These are phyloP conservation scores for Helminthosporium solani DNA, from an alignment of 2,329 filamentous ascomycete genomes.

Conservation along the genomic window DNA sequence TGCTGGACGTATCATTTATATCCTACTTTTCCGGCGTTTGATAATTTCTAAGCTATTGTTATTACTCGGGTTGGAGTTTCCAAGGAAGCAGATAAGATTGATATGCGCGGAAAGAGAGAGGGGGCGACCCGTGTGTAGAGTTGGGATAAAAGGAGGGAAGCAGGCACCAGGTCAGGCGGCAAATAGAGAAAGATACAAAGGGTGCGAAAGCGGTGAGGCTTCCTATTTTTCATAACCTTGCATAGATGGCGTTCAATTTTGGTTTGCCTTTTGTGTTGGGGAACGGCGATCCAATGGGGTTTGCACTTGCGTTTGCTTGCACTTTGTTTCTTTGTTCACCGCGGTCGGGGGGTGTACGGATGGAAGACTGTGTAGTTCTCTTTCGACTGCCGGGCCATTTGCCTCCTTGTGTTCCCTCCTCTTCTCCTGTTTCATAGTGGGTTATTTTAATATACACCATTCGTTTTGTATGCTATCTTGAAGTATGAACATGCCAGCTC, in stretches of 20 bases:
- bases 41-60: background rate
- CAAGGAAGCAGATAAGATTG: background rate
- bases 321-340: background rate
- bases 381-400: background rate
- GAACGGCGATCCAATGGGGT: background rate
- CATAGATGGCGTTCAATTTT: background rate
- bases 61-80: background rate
- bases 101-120: background rate
- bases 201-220: background rate
- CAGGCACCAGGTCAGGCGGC: too few relatives aligned
- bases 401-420: background rate
- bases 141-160: too few relatives aligned
- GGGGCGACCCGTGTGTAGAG: background rate
- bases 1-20: background rate
- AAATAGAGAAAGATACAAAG: too few relatives aligned
- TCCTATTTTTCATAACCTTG: background rate
- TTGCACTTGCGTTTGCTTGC: background rate
- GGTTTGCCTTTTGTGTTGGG: background rate
- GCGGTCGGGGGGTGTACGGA: too few relatives aligned
- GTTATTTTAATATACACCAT: background rate
- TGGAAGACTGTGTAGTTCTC: too few relatives aligned
- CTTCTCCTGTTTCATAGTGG: background rate
- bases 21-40: conserved; percentile 4
- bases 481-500: too few relatives aligned
- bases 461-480: background rate